Base-by-base conservation (phyloP, 768 basidiomycete genomes). In the Russula earlei region DNA sequence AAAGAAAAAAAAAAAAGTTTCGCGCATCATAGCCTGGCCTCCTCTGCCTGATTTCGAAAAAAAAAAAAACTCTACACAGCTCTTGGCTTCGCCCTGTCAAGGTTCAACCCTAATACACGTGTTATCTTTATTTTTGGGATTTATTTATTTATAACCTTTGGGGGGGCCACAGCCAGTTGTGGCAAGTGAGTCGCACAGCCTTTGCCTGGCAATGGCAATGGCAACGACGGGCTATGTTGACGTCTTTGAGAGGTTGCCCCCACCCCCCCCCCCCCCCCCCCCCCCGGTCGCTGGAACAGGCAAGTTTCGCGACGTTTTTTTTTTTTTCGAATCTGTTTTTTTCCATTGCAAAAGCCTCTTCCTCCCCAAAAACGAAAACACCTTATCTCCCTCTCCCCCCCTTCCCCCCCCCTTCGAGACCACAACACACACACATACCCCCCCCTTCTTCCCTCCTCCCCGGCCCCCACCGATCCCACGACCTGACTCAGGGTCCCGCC, bases 31-130 rank as follows among this genome's bases (percentile, higher is more conserved):
- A 38, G 52, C 42, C 24, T 42, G 0, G 20, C 2, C 15, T 29
- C 11, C 2, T 3, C 6, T 11, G 11, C 31, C 31, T 7, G 6
- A 33, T 11, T 31, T 49, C 33, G 25, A 29, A 43, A 37, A n/a
- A n/a, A n/a, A n/a, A n/a, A n/a, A n/a, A n/a, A n/a, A n/a, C n/a
- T 42, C 55, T 5, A n/a, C 34, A 1, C 40, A 49, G n/a, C 33
- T 20, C 40, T 29, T 45, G 24, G 41, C 31, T 25, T 38, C 31
- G 40, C 11, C 0, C 33, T n/a, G n/a, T n/a, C n/a, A n/a, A n/a
- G n/a, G n/a, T n/a, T n/a, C 55, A 51, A 56, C 36, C 55, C 55
- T 56, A 51, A 56, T 56, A 56, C n/a, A 33, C 31, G 11, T 33
- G 31, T 11, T 43, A 37, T 46, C 4, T 45, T 29, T 37, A 36